These are phyloP conservation scores for Aspergillus campestris DNA, from an alignment of 495 filamentous ascomycete genomes.

Conservation along the genomic window DNA sequence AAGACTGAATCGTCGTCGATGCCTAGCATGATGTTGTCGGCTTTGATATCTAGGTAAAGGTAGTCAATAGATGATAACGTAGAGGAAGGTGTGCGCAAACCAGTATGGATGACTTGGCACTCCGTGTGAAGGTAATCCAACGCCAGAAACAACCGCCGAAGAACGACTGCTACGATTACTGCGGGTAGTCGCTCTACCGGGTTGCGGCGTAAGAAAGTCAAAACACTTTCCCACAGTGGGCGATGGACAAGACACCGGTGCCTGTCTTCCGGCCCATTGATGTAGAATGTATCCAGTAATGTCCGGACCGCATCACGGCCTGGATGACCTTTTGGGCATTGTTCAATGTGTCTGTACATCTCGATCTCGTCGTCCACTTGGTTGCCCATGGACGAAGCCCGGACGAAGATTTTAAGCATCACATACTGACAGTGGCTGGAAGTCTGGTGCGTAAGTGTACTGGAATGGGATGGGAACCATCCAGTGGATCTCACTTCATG, in stretches of 20 bases:
- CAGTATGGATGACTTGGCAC: slow-evolving; percentile 31
- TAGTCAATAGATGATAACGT: slow-evolving; percentile 2
- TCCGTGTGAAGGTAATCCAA: slow-evolving; percentile 27
- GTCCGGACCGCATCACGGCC: slow-evolving; percentile 10
- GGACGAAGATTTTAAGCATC: slow-evolving; percentile 27
- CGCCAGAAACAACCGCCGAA: slow-evolving; percentile 17
- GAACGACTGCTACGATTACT: slow-evolving; percentile 13
- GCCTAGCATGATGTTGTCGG: slow-evolving; percentile 11
- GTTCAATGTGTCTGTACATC: slow-evolving; percentile 18
- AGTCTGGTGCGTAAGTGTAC: neutral
- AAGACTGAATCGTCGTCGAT: slow-evolving; percentile 13
- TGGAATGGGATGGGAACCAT: neutral
- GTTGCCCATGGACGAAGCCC: slow-evolving; percentile 17
- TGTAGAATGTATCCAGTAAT: slow-evolving; percentile 16
- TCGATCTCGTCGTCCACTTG: slow-evolving; percentile 27
- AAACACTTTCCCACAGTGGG: slow-evolving; percentile 21
- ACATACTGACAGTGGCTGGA: slow-evolving; percentile 17
- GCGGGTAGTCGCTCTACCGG: slow-evolving; percentile 5
- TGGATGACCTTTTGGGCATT: slow-evolving; percentile 13
- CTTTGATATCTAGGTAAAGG: slow-evolving; percentile 8
- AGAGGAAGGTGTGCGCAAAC: too few species aligned
- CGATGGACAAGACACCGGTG: slow-evolving; percentile 21
- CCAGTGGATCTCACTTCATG: slow-evolving; percentile 18
- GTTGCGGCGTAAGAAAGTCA: slow-evolving; percentile 13
- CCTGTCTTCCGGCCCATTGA: slow-evolving; percentile 13